These are phyloP conservation scores for Erodium texanum DNA, from an alignment of 441 rosid genomes.

Conservation along the genomic window DNA sequence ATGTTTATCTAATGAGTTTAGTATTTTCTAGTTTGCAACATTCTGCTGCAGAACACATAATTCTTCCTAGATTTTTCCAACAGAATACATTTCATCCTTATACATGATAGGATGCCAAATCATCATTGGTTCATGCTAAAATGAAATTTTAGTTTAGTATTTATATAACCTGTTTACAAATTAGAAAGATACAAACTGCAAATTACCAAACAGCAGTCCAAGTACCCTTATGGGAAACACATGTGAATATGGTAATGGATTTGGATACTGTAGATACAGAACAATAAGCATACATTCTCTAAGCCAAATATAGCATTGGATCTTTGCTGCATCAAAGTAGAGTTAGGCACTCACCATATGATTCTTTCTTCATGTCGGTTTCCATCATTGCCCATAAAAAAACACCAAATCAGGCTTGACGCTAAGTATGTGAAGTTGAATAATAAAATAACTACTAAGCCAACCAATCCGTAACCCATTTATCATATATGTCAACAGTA, in stretches of 20 bases:
- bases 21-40: background rate
- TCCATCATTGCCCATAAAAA: background rate
- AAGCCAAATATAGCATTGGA: background rate
- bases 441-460: background rate
- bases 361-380: constrained; percentile 9
- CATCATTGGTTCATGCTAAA: background rate
- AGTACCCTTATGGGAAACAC: background rate
- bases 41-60: background rate
- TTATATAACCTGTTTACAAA: background rate
- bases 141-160: no score
- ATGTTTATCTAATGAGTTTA: background rate
- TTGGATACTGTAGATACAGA: constrained; percentile 4
- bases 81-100: background rate
- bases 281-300: background rate
- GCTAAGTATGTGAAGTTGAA: background rate
- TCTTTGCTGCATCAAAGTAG: constrained; percentile 1
- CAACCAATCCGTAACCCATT: background rate
- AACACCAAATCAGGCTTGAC: background rate
- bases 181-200: background rate
- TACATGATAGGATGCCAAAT: background rate
- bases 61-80: background rate
- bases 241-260: background rate
- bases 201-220: background rate
- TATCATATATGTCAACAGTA: background rate
- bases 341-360: constrained; percentile 2